phyloP scores from a whole-genome alignment of 2,329 filamentous ascomycete genomes.

The Stachybotrys chartarum region DNA sequence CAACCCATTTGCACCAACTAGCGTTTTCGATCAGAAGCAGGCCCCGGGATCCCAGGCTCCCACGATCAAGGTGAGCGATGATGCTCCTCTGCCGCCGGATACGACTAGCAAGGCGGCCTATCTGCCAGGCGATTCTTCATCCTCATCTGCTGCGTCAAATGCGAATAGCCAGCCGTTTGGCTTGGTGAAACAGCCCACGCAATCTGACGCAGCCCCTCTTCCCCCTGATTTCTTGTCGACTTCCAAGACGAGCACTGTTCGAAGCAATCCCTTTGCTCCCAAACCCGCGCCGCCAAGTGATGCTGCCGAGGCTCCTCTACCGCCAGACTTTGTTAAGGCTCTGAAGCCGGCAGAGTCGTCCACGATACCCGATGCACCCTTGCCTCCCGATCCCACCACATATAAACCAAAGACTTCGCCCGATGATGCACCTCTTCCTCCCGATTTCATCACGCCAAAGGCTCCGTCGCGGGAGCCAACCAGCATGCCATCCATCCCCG shows the following conservation, averaged over 20 bases:
- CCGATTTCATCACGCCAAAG: constrained; percentile 26
- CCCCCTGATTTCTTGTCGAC: constrained; percentile 31
- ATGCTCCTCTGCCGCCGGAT: constrained; percentile 45
- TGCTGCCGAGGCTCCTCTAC: constrained; percentile 20
- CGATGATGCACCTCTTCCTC: constrained; percentile 32
- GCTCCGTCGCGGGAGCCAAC: constrained; percentile 21
- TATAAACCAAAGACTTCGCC: constrained; percentile 16
- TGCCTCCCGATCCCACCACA: constrained; percentile 33
- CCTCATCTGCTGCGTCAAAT: constrained; percentile 40
- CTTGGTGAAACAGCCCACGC: constrained; percentile 15
- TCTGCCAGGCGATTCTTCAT: constrained; percentile 42
- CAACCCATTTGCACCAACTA: constrained; percentile 1
- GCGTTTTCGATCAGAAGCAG: constrained; percentile 9
- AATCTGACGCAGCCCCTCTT: constrained; percentile 28
- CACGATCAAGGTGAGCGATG: constrained; percentile 27
- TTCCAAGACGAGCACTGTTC: constrained; percentile 9
- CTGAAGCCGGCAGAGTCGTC: constrained; percentile 10
- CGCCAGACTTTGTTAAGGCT: constrained; percentile 20
- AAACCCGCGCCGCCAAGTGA: constrained; percentile 7
- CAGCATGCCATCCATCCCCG: constrained; percentile 26
- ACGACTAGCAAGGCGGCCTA: constrained; percentile 46
- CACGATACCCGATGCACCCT: constrained; percentile 23
- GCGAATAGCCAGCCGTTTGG: constrained; percentile 19
- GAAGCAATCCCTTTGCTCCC: not conserved
- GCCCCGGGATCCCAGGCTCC: constrained; percentile 17